These are phyloP conservation scores for Diplocarpon mali DNA, from an alignment of 2,329 filamentous ascomycete species.

Conservation along the genomic window DNA sequence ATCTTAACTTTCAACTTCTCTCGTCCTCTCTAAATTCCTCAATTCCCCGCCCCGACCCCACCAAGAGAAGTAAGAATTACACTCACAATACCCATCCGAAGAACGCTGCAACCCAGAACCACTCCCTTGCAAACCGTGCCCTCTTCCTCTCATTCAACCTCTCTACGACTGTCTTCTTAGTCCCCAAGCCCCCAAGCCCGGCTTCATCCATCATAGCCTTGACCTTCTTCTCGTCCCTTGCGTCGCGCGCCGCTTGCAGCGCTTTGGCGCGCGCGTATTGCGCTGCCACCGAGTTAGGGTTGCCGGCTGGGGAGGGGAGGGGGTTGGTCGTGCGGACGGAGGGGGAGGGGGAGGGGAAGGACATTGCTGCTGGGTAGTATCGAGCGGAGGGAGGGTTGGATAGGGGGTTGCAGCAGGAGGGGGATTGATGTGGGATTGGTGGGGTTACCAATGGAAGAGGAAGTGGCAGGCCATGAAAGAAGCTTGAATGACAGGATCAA, in stretches of 20 bases:
- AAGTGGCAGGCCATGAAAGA: not conserved
- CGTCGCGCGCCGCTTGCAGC: constrained; percentile 21
- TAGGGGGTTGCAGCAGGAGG: not conserved
- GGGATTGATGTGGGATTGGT: not conserved
- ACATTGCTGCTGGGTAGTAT: not conserved
- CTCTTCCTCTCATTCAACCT: constrained; percentile 23
- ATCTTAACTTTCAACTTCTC: not conserved
- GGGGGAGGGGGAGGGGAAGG: not conserved
- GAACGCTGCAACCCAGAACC: constrained; percentile 24
- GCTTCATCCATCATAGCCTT: constrained; percentile 10
- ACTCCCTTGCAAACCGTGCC: constrained; percentile 21
- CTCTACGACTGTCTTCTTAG: constrained; percentile 19
- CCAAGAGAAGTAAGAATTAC: not conserved
- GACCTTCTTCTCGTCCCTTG: constrained; percentile 10
- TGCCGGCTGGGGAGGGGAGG: constrained; percentile 19
- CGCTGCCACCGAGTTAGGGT: constrained; percentile 23
- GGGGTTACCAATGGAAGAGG: not conserved
- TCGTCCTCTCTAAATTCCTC: not conserved
- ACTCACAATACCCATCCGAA: constrained; percentile 27
- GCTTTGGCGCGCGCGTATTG: constrained; percentile 26
- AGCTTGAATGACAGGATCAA: not conserved
- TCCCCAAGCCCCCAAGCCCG: constrained; percentile 4
- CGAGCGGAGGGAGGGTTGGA: not conserved
- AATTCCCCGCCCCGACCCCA: not conserved
- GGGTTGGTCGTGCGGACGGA: constrained; percentile 13